Conservation (phyloP, 352 stramenopile genomes). For the Phytophthora boehmeriae region DNA sequence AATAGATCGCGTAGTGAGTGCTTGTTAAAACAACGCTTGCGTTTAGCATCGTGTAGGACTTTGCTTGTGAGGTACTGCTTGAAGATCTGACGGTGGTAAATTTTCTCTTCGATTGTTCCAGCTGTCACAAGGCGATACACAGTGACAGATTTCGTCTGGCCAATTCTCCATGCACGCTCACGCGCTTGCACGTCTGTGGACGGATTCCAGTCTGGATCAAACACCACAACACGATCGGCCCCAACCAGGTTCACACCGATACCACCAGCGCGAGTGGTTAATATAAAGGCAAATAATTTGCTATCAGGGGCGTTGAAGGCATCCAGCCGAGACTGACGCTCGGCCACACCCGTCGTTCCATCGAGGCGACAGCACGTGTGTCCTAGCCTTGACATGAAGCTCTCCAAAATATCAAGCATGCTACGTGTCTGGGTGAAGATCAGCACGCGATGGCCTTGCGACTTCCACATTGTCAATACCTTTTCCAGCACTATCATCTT, state of each 20-base stretch:
- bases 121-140: conserved; percentile 94
- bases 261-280: conserved; percentile 93
- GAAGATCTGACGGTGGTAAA: conserved; percentile 99
- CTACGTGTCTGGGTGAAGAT: conserved; percentile 97
- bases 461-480: conserved; percentile 94
- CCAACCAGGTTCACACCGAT: conserved; percentile 97
- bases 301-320: conserved; percentile 94
- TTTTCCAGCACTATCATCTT: conserved; percentile 98
- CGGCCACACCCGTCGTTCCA: conserved; percentile 94
- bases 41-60: conserved; percentile 96
- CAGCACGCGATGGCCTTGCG: conserved; percentile 96
- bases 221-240: conserved; percentile 96
- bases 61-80: conserved; percentile 99
- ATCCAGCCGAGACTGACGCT: conserved; percentile 95
- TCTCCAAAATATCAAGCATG: conserved; percentile 98
- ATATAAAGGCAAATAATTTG: conserved; percentile 77
- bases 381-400: conserved; percentile 81
- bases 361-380: conserved; percentile 96
- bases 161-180: conserved; percentile 97
- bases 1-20: conserved; percentile 97
- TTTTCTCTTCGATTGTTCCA: conserved; percentile 99
- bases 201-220: conserved; percentile 99
- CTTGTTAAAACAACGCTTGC: conserved; percentile 97
- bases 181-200: conserved; percentile 96
- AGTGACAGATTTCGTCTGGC: conserved; percentile 86